phyloP scores from a whole-genome alignment of 139 green algal species.

The Coelastrella sp. region DNA sequence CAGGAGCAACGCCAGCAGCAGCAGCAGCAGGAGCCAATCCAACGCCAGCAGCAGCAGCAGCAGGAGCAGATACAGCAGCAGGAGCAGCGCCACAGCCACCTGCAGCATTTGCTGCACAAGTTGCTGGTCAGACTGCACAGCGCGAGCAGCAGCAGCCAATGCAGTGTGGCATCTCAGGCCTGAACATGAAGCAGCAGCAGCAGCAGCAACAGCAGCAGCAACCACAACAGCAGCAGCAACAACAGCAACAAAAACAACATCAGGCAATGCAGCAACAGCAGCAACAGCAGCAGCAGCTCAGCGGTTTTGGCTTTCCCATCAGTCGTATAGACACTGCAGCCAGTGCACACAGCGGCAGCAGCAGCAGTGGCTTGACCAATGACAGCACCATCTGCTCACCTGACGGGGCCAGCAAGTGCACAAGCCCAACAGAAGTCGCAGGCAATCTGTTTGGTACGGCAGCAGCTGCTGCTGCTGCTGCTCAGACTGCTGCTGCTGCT shows the following conservation, averaged over 20 bases:
- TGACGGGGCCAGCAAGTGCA: not conserved
- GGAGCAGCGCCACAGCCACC: not conserved
- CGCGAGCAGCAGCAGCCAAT: too few relatives aligned
- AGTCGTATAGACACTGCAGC: not conserved
- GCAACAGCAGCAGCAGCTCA: slow-evolving; percentile 6
- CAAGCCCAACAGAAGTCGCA: not conserved
- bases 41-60: not conserved
- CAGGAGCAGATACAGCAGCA: not conserved
- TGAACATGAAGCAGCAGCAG: not conserved
- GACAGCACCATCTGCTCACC: not conserved
- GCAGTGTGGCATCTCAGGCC: too few relatives aligned
- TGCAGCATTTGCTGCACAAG: not conserved
- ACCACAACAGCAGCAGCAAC: not conserved
- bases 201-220: not conserved
- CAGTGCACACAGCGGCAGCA: not conserved
- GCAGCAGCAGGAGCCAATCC: not conserved
- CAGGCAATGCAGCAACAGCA: not conserved
- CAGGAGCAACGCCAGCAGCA: not conserved
- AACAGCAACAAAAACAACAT: not conserved
- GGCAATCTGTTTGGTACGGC: slow-evolving; percentile 22
- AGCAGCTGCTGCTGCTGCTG: slow-evolving; percentile 2
- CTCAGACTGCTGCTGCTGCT: not conserved
- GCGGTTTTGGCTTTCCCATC: not conserved
- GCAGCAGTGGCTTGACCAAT: slow-evolving; percentile 1
- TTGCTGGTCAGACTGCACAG: too few relatives aligned